Base-by-base conservation (phyloP, 257 asterid species). In the Solanum habrochaites region DNA sequence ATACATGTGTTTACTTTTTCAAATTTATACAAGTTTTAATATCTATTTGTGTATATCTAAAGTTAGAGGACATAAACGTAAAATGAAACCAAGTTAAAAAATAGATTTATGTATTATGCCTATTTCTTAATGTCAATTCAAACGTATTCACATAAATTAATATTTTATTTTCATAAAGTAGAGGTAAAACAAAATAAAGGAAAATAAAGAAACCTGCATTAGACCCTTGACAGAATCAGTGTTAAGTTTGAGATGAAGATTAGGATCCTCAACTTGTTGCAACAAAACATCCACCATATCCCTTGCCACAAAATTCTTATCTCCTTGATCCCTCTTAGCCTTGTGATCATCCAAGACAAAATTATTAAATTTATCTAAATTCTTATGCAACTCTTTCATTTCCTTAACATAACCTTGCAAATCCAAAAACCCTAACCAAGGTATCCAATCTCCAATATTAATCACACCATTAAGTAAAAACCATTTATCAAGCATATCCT, bases 391-490 rank as follows among this genome's bases (percentile, higher is more conserved):
- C 21, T 70, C 90, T 77, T 88, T 93, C 94, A 93, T 92, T 82
- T 70, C 86, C 88, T 88, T 90, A 11, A 83, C 91, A 86, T 91
- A 87, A 6, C 93, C 94, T 40, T 91, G 93, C 7, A 92, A 10
- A 82, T 92, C 94, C 32, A 93, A 11, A 49, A 49, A 49, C 58
- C 58, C 58, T 49, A 49, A 49, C 58, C 58, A 49, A 49, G 94
- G 93, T 39, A 93, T 87, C 94, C 93, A 92, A 23, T 92, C 95
- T 31, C 94, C 93, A 4, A 90, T 91, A 72, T 87, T 83, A 31
- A 86, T 5, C 74, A 39, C 92, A 9, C 93, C 93, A 20, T 60
- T 86, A 7, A 93, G 90, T 25, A 31, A 27, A 67, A 92, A 45
- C 93, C 90, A 90, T 89, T 88, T 90, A n/a, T 89, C 90, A 93